A percentile compares a stretch with the other conserved stretches of the same genome.
phyloP scores from a whole-genome alignment of 805 yeast species.

The Schwanniomyces pseudopolymorphus region DNA sequence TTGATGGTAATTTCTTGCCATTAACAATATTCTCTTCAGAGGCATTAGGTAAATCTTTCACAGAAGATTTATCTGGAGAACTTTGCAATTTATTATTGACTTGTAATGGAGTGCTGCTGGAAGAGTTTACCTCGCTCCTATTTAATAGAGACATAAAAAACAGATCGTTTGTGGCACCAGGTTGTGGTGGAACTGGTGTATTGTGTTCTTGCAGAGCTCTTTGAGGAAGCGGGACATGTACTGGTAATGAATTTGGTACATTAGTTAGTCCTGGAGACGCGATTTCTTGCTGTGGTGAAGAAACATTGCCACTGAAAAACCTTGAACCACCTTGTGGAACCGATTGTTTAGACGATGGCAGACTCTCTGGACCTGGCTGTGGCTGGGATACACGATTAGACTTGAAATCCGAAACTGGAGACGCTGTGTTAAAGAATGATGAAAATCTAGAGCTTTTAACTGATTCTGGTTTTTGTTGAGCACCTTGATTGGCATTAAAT shows the following conservation, averaged over 20 bases:
- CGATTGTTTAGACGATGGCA: neutral
- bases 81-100: neutral
- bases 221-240: neutral
- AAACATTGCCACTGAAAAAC: constrained; percentile 7
- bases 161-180: constrained; percentile 29
- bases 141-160: constrained; percentile 49
- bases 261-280: constrained; percentile 10
- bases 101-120: neutral
- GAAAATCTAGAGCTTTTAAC: constrained; percentile 38
- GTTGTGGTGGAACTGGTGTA: neutral
- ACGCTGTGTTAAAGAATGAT: constrained; percentile 26
- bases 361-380: neutral
- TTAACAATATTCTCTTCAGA: neutral
- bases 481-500: constrained; percentile 5
- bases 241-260: neutral
- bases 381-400: neutral
- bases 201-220: constrained; percentile 2
- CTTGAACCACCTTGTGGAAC: constrained; percentile 8
- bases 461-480: constrained; percentile 6
- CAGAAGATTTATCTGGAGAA: neutral
- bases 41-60: neutral
- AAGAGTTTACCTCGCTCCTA: constrained; percentile 21
- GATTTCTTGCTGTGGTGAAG: neutral
- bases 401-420: neutral
- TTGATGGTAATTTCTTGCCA: neutral